Conservation (phyloP, 2,329 filamentous ascomycete species). For the Harringtonia aguacate region DNA sequence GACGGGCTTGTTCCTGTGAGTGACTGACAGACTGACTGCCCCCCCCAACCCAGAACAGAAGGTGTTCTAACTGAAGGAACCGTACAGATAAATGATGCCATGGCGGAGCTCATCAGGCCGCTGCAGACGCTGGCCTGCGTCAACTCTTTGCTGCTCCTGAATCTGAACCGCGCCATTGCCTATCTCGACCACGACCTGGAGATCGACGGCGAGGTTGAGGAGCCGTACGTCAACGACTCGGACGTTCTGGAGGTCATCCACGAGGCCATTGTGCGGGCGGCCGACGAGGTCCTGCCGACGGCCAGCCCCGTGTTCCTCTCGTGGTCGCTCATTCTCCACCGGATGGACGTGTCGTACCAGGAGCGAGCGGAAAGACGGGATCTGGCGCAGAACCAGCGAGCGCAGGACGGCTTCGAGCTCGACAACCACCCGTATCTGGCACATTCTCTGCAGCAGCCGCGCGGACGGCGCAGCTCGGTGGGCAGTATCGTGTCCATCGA, state of each 20-base stretch:
- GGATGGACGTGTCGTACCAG: conserved; percentile 54
- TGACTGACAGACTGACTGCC: background rate
- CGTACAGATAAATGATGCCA: conserved; percentile 25
- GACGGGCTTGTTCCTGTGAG: conserved; percentile 34
- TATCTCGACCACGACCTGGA: conserved; percentile 43
- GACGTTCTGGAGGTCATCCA: conserved; percentile 64
- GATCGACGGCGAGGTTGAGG: conserved; percentile 24
- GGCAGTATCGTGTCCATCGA: conserved; percentile 54
- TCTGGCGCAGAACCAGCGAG: conserved; percentile 45
- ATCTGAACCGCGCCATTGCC: conserved; percentile 46
- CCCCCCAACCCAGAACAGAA: too few relatives aligned
- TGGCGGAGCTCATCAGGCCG: conserved; percentile 44
- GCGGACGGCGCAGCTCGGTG: conserved; percentile 45
- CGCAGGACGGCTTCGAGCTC: conserved; percentile 45
- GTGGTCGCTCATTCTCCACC: conserved; percentile 69
- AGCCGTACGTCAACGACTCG: conserved; percentile 58
- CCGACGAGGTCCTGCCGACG: conserved; percentile 42
- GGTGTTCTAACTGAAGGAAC: background rate
- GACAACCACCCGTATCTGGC: conserved; percentile 21
- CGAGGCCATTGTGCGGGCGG: conserved; percentile 53
- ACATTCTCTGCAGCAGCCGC: conserved; percentile 14
- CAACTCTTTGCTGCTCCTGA: conserved; percentile 63
- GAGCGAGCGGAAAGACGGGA: conserved; percentile 51
- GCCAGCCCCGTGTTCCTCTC: conserved; percentile 67
- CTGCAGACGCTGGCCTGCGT: conserved; percentile 60